Percentiles rank a stretch among this genome's conserved stretches.
Evolutionary conservation across 108 stramenopile species (phyloP).

Genomic region (Fragilaria radians): DNA sequence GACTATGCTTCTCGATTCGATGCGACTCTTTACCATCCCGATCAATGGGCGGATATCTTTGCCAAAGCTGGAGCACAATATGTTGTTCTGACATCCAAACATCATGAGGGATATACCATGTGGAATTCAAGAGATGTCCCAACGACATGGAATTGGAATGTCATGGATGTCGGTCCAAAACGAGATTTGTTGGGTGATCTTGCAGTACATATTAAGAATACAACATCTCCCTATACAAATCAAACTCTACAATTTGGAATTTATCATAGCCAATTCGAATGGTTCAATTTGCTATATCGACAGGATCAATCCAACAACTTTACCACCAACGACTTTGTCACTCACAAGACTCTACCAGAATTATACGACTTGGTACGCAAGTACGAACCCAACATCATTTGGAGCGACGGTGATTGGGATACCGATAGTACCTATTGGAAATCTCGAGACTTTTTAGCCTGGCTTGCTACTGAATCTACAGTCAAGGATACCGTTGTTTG

Average conservation of each 20-base stretch:
- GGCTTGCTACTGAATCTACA: slow-evolving; percentile 27
- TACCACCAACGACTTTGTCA: slow-evolving; percentile 20
- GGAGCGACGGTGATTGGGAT: slow-evolving; percentile 42
- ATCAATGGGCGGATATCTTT: slow-evolving; percentile 33
- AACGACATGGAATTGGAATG: slow-evolving; percentile 43
- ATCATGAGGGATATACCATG: slow-evolving; percentile 45
- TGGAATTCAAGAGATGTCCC: slow-evolving; percentile 27
- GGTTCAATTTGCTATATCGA: slow-evolving; percentile 33
- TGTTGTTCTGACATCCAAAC: slow-evolving; percentile 43
- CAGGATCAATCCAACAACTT: slow-evolving; percentile 30
- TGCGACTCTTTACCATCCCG: slow-evolving; percentile 26
- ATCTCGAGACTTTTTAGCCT: slow-evolving; percentile 27
- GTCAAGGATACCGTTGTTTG: slow-evolving; percentile 32
- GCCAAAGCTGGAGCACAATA: slow-evolving; percentile 36
- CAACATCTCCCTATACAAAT: slow-evolving; percentile 14
- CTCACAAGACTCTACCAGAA: slow-evolving; percentile 33
- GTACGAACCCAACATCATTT: slow-evolving; percentile 36
- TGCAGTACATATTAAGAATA: slow-evolving; percentile 22
- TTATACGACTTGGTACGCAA: slow-evolving; percentile 38
- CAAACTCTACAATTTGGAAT: slow-evolving; percentile 26
- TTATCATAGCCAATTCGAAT: slow-evolving; percentile 36
- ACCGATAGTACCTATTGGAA: slow-evolving; percentile 29
- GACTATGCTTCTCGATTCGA: slow-evolving; percentile 44
- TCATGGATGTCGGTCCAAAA: slow-evolving; percentile 35
- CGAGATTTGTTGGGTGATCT: slow-evolving; percentile 40